Conservation (phyloP, 108 stramenopile species). For the Hondaea fermentalgiana region DNA sequence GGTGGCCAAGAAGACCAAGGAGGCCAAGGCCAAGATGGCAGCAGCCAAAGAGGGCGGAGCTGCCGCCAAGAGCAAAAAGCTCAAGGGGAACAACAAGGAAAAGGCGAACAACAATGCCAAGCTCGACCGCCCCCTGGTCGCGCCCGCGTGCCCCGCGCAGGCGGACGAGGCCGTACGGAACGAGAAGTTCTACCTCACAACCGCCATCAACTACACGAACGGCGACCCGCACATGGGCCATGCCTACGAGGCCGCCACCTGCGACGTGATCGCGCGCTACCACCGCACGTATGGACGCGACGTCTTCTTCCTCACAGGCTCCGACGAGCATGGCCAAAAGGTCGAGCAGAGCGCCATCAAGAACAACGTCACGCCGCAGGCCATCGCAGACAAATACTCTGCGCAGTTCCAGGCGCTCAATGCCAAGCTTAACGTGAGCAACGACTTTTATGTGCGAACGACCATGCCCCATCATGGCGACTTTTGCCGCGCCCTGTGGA, state of each 20-base stretch:
- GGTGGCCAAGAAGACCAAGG: neutral
- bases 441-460: constrained; percentile 91
- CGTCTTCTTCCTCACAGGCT: constrained; percentile 88
- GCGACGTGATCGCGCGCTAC: constrained; percentile 84
- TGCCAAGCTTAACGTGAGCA: constrained; percentile 69
- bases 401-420: constrained; percentile 80
- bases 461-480: constrained; percentile 79
- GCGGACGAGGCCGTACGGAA: neutral
- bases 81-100: neutral
- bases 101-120: neutral
- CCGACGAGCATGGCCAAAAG: constrained; percentile 98
- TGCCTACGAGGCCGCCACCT: constrained; percentile 85
- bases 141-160: neutral
- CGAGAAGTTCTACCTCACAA: constrained; percentile 76
- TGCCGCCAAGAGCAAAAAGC: neutral
- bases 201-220: constrained; percentile 99
- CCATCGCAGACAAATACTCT: constrained; percentile 82
- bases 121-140: neutral
- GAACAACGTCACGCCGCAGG: constrained; percentile 67
- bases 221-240: constrained; percentile 97
- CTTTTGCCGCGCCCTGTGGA: constrained; percentile 76
- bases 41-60: neutral
- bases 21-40: neutral
- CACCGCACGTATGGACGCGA: constrained; percentile 57
- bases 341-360: constrained; percentile 83